phyloP scores from a whole-genome alignment of 495 filamentous ascomycete genomes.

The Neurospora sp. region DNA sequence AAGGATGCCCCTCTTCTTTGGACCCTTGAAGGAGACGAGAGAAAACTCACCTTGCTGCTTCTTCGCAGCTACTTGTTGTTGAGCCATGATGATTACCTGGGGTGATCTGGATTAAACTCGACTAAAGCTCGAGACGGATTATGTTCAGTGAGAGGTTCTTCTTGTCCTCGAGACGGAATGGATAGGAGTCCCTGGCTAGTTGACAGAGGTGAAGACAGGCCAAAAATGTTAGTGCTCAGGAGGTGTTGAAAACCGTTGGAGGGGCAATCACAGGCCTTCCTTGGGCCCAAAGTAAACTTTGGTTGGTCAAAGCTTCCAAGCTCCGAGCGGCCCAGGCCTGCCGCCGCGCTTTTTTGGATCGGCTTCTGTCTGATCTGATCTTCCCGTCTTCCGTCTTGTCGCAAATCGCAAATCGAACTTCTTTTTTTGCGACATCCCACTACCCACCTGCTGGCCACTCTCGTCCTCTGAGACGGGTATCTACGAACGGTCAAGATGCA shows the following conservation, averaged over 20 bases:
- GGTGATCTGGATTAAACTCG: not conserved
- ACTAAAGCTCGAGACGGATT: too few relatives aligned
- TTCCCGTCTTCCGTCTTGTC: not conserved
- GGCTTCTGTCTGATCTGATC: not conserved
- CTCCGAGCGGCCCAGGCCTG: not conserved
- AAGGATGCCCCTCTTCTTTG: not conserved
- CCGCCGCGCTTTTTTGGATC: not conserved
- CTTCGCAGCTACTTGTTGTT: constrained; percentile 40
- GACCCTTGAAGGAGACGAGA: too few relatives aligned
- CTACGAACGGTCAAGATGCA: constrained; percentile 55
- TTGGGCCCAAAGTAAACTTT: not conserved
- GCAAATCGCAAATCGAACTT: not conserved
- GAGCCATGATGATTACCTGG: constrained; percentile 17
- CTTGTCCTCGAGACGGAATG: too few relatives aligned
- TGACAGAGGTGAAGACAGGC: too few relatives aligned
- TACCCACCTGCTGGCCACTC: too few relatives aligned
- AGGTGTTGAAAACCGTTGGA: not conserved
- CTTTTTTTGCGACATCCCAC: not conserved
- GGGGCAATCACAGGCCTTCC: constrained; percentile 1
- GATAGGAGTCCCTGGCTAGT: too few relatives aligned
- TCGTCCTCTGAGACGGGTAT: too few relatives aligned
- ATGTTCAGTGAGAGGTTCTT: not conserved
- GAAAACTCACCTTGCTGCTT: constrained; percentile 72
- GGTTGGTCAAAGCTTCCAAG: constrained; percentile 18
- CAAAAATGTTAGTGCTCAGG: not conserved